Percentiles rank a stretch among this genome's conserved stretches.
Evolutionary conservation across 2,329 filamentous ascomycete species (phyloP).

Genomic region (Pezicula rhizophila): DNA sequence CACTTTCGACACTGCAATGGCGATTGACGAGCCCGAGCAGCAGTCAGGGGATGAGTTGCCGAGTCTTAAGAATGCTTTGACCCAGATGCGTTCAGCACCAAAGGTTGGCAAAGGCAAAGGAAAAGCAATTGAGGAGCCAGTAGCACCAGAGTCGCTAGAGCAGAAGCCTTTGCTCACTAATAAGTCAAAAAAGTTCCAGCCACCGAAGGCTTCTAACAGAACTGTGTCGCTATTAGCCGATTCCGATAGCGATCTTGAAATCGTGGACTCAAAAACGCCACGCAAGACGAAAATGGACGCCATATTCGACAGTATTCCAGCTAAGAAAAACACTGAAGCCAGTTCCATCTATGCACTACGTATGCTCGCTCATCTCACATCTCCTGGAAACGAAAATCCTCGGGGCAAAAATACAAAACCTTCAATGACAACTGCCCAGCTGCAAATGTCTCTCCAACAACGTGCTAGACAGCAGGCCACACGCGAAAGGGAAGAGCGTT

Average conservation of each 20-base stretch:
- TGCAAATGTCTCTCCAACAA: constrained; percentile 62
- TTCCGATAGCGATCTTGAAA: constrained; percentile 41
- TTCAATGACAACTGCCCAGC: constrained; percentile 62
- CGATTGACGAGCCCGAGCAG: background rate
- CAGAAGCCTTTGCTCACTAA: constrained; percentile 19
- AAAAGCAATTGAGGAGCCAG: constrained; percentile 39
- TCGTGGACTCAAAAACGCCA: constrained; percentile 25
- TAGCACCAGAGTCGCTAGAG: constrained; percentile 4
- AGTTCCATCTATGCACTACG: constrained; percentile 63
- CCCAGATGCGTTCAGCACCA: constrained; percentile 10
- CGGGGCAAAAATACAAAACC: constrained; percentile 35
- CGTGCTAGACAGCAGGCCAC: constrained; percentile 76
- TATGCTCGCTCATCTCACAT: constrained; percentile 65
- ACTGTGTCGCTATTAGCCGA: constrained; percentile 29
- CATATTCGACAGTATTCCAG: constrained; percentile 66
- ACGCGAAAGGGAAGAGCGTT: constrained; percentile 67
- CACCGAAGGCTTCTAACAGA: constrained; percentile 32
- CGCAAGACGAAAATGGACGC: constrained; percentile 45
- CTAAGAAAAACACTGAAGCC: constrained; percentile 55
- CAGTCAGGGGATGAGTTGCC: constrained; percentile 12
- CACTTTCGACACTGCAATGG: background rate
- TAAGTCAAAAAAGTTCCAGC: constrained; percentile 32
- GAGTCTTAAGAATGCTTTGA: constrained; percentile 12
- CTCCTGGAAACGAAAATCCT: constrained; percentile 47
- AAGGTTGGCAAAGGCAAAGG: constrained; percentile 53